phyloP scores from a whole-genome alignment of 1,284 basidiomycete genomes.

The Tilletia setariae region DNA sequence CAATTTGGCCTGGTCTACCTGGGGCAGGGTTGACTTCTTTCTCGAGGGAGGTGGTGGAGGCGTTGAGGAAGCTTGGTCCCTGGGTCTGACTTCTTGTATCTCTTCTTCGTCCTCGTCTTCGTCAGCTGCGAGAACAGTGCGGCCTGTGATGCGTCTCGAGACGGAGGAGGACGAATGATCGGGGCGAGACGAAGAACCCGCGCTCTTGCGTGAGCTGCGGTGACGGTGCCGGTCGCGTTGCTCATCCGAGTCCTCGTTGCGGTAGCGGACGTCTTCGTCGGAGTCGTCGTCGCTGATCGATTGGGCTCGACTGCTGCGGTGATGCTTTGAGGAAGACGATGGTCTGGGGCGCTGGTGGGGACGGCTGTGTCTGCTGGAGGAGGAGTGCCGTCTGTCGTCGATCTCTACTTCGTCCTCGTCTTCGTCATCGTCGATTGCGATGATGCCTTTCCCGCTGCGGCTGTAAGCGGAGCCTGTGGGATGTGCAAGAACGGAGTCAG shows the following conservation, averaged over 20 bases:
- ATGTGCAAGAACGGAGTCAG: too few species aligned
- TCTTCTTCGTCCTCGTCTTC: conserved; percentile 7
- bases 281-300: background rate
- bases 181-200: background rate
- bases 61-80: background rate
- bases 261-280: background rate
- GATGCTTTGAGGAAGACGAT: too few species aligned
- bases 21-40: background rate
- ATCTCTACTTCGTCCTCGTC: background rate
- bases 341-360: too few species aligned
- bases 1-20: background rate
- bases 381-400: background rate
- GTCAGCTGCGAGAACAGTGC: background rate
- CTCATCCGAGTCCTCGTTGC: background rate
- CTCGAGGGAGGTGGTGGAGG: background rate
- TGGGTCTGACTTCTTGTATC: background rate
- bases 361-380: too few species aligned
- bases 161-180: background rate
- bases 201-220: background rate
- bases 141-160: background rate
- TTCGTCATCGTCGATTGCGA: conserved; percentile 6
- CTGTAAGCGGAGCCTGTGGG: too few species aligned
- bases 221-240: background rate
- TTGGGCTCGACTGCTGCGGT: too few species aligned
- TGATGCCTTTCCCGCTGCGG: background rate